Base-by-base conservation (phyloP, 805 yeast genomes). In the Tetrapisispora arboricola region DNA sequence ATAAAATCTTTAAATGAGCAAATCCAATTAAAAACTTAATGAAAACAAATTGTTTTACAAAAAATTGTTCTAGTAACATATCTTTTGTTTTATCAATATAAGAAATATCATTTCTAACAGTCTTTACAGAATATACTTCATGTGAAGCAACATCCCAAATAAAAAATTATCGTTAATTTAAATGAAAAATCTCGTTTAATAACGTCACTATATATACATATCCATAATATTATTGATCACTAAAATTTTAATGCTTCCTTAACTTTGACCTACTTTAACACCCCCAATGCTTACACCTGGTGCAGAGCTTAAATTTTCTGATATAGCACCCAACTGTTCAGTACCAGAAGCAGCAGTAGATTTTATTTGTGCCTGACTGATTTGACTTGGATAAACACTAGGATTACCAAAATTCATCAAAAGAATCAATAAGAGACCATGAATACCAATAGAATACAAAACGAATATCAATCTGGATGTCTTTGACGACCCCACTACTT, bases 401-500 rank as follows among this genome's bases (percentile, higher is more conserved):
- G 73, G 46, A 38, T 69, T 66, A 61, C 77, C 69, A 16, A 75
- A 68, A 47, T 74, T 73, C 39, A 80, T 62, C 36, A 78, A 72
- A 55, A 80, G 69, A 44, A 76, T 53, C 76, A 84, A 72, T 25
- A 87, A 81, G 26, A 86, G 60, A 12, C 78, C 65, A 61, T 88
- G 96, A 44, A 90, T 63, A 6, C 83, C 82, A 11, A 76, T 51
- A 53, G 94, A 83, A 58, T 88, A 88, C 3, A 68, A 66, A 35
- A 85, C 69, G 59, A 86, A 85, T 33, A 82, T 56, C 69, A 80
- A 72, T 51, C 96, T 64, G 8, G 88, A 78, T 13, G 76, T 63
- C 48, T 81, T 71, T 39, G 84, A 84, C 15, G 88, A 80, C 43
- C 87, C 64, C n/a, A 87, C 73, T 0, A 83, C 73, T 48, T 84